Percentiles rank a stretch among this genome's conserved stretches.
Evolutionary conservation across 768 basidiomycete species (phyloP).

Genomic region (Mycena albidolilacea): DNA sequence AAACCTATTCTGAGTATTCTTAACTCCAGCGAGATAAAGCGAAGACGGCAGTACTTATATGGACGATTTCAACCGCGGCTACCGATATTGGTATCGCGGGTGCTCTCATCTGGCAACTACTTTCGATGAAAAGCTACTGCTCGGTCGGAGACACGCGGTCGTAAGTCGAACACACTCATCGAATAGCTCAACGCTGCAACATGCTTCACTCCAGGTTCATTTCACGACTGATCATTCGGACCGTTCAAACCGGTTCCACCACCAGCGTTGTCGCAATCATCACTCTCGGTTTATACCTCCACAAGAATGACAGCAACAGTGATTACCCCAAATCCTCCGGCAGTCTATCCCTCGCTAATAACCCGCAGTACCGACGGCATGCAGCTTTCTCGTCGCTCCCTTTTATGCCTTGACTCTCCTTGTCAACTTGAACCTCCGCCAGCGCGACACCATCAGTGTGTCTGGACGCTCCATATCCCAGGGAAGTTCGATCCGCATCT

Average conservation of each 20-base stretch:
- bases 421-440: neutral
- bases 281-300: neutral
- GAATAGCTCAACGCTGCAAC: neutral
- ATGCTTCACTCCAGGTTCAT: neutral
- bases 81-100: neutral
- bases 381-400: neutral
- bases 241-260: constrained; percentile 2
- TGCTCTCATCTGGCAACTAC: neutral
- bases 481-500: neutral
- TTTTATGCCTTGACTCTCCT: neutral
- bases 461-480: neutral
- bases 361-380: neutral
- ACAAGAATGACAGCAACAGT: neutral
- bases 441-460: neutral
- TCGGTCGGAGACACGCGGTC: neutral
- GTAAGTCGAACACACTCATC: neutral
- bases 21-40: neutral
- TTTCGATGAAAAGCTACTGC: neutral
- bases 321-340: neutral
- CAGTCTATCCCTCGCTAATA: neutral
- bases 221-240: neutral
- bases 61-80: neutral
- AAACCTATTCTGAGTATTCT: neutral
- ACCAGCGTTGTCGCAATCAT: constrained; percentile 1
- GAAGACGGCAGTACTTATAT: neutral